These are phyloP conservation scores for Panus rudis DNA, from an alignment of 768 basidiomycete species.

Conservation along the genomic window DNA sequence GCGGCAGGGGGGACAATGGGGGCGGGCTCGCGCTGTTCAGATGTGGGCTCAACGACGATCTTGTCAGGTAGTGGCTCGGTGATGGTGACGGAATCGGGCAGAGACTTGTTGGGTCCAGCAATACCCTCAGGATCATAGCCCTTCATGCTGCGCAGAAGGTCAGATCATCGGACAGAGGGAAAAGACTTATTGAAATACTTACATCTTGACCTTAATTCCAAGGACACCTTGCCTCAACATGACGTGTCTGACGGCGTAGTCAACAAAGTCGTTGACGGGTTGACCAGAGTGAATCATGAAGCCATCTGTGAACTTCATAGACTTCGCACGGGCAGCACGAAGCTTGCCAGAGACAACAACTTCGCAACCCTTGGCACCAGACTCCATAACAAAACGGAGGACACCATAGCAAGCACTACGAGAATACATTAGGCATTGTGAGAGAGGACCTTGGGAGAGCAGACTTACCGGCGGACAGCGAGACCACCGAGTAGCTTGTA, in stretches of 20 bases:
- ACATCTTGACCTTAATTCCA: conserved; percentile 99
- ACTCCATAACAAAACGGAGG: conserved; percentile 99
- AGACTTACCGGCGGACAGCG: conserved; percentile 87
- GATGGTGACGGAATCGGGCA: conserved; percentile 92
- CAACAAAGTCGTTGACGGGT: conserved; percentile 93
- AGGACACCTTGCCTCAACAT: conserved; percentile 97
- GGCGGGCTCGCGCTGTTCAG: conserved; percentile 75
- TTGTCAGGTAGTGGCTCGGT: conserved; percentile 88
- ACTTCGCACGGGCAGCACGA: conserved; percentile 98
- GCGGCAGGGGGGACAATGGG: conserved; percentile 40
- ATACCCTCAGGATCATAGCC: conserved; percentile 89
- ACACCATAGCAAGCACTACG: conserved; percentile 96
- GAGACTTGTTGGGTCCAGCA: conserved; percentile 83
- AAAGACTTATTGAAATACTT: conserved; percentile 18
- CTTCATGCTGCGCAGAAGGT: conserved; percentile 73
- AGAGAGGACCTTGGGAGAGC: background rate
- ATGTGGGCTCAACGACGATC: conserved; percentile 79
- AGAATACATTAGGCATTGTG: background rate
- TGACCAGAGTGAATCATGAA: conserved; percentile 99
- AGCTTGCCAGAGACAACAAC: conserved; percentile 99
- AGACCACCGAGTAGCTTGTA: conserved; percentile 99
- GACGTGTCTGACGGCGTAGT: conserved; percentile 96
- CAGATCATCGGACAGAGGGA: conserved; percentile 6
- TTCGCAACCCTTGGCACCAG: conserved; percentile 98
- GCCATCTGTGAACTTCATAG: conserved; percentile 99